phyloP scores from a whole-genome alignment of 2,329 filamentous ascomycete species.

The Talaromyces funiculosus region DNA sequence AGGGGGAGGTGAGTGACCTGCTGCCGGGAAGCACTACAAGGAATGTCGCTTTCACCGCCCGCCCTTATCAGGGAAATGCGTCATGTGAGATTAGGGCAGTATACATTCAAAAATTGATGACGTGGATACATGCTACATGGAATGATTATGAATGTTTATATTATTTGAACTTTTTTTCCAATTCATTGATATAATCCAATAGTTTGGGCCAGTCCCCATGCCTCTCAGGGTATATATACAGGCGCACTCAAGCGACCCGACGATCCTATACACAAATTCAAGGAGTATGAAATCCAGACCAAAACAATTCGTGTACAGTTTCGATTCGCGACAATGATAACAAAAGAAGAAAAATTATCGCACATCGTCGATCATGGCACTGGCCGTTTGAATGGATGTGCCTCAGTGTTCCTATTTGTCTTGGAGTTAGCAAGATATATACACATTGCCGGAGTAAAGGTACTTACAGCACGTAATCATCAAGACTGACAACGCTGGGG shows the following conservation, averaged over 20 bases:
- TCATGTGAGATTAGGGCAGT: slow-evolving; percentile 5
- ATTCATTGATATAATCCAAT: not conserved
- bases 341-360: not conserved
- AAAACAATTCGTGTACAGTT: not conserved
- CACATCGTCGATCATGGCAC: not conserved
- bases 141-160: not conserved
- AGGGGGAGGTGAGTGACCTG: slow-evolving; percentile 19
- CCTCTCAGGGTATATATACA: not conserved
- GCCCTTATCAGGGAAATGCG: slow-evolving; percentile 9
- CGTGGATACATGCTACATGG: not conserved
- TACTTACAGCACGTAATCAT: slow-evolving; percentile 45
- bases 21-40: not conserved
- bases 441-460: not conserved
- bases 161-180: not conserved
- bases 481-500: slow-evolving; percentile 38
- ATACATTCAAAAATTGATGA: not conserved
- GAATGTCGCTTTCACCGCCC: slow-evolving; percentile 11
- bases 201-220: not conserved
- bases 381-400: slow-evolving; percentile 24
- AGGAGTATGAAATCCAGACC: not conserved
- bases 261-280: not conserved
- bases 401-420: slow-evolving; percentile 29
- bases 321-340: too few relatives aligned
- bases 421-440: slow-evolving; percentile 13
- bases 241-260: not conserved